Evolutionary conservation across 179 eudicot species (phyloP), one percentile per base, ranked within the genome.

Genomic region (Pouteria campechiana): DNA sequence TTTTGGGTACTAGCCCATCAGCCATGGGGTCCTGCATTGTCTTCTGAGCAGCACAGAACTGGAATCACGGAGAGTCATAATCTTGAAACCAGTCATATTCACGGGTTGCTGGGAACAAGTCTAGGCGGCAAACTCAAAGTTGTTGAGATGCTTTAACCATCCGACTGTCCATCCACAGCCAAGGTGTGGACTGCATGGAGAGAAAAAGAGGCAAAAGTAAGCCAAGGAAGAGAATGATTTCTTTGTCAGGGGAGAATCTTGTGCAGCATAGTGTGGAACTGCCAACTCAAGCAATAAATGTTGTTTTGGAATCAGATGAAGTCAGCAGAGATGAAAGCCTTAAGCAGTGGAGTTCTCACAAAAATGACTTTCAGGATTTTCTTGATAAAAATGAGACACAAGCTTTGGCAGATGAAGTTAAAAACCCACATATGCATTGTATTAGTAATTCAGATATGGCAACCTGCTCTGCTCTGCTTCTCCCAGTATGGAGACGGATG

Each of bases 141-240:
- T n/a, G n/a, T n/a, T n/a, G n/a, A n/a, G n/a, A n/a, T n/a, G n/a
- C n/a, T n/a, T n/a, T n/a, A n/a, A n/a, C n/a, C n/a, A n/a, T n/a
- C n/a, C n/a, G n/a, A n/a, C n/a, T n/a, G n/a, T n/a, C n/a, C 27
- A n/a, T n/a, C n/a, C n/a, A n/a, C n/a, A 62, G 47, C 25, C 68
- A 50, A 38, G 70, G 41, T 37, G 49, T 44, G 50, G 71, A 50
- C 41, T 48, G 45, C 51, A 36, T 51, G 50, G 73, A 65, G 58
- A 70, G 46, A 44, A 69, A 54, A 50, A 61, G 22, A 31, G 44
- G 55, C 47, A 74, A 29, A 54, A 70, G 62, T 38, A 76, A 69
- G 27, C 55, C 72, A 2, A 73, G 44, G 48, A 72, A 60, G 48
- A 79, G 90, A 67, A 45, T 68, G 38, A 46, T 81, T 56, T 68